Conservation (phyloP, 78 protist species). For the Pigoraptor vietnamica region DNA sequence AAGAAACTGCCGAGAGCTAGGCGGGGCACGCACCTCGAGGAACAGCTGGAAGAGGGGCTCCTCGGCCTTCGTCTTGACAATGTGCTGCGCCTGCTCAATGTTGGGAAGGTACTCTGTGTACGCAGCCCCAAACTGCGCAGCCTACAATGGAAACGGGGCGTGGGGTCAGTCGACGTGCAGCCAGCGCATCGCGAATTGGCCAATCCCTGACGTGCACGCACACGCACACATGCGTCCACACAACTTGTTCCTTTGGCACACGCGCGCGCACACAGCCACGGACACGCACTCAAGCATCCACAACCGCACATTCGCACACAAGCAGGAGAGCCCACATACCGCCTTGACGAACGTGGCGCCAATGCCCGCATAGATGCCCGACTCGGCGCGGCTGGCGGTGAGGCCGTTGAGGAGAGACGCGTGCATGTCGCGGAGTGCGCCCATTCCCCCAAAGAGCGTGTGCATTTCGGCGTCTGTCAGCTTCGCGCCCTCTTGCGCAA, state of each 20-base stretch:
- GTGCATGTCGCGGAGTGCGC: neutral
- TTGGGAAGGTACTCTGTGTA: neutral
- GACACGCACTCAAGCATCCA: too few relatives aligned
- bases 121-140: neutral
- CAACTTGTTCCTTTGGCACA: too few relatives aligned
- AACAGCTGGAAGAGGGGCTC: neutral
- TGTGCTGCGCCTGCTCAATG: neutral
- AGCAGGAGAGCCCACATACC: neutral
- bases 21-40: neutral
- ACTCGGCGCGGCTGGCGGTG: neutral
- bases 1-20: neutral
- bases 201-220: neutral
- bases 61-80: neutral
- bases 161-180: too few relatives aligned
- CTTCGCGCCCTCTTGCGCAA: neutral
- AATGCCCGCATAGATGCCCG: neutral
- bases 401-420: neutral
- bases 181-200: too few relatives aligned
- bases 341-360: neutral
- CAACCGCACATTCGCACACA: neutral
- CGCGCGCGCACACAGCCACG: too few relatives aligned
- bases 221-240: too few relatives aligned
- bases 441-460: neutral
- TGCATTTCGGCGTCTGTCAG: neutral
- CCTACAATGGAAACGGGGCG: too few relatives aligned